Percentiles rank a stretch among this genome's conserved stretches.
phyloP scores from a whole-genome alignment of 2,329 filamentous ascomycete species.

The Ceratocystis ficicola region DNA sequence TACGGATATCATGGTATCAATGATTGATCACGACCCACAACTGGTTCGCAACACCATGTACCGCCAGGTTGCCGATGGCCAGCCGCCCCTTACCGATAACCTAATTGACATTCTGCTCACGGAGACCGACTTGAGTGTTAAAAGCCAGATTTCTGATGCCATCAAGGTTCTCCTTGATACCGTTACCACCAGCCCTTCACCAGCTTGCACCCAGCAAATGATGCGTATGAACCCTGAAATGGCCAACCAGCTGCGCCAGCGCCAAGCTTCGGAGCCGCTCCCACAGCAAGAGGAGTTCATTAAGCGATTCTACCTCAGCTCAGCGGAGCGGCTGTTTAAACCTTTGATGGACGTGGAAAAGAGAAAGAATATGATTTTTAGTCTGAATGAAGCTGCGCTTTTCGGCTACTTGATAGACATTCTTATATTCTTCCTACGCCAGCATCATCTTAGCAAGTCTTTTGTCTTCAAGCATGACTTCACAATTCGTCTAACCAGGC shows the following conservation, averaged over 20 bases:
- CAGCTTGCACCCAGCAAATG: conserved; percentile 27
- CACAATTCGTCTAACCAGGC: conserved; percentile 64
- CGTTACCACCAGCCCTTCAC: conserved; percentile 27
- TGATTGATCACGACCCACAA: conserved; percentile 90
- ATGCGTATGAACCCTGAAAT: conserved; percentile 26
- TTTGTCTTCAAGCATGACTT: conserved; percentile 75
- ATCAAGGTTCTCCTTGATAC: conserved; percentile 85
- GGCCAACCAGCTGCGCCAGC: conserved; percentile 32
- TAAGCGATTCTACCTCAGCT: conserved; percentile 77
- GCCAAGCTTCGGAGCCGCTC: conserved; percentile 39
- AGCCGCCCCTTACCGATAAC: conserved; percentile 76
- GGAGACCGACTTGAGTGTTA: conserved; percentile 86
- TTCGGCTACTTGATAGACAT: conserved; percentile 88
- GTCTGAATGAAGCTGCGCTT: conserved; percentile 74
- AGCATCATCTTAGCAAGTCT: conserved; percentile 78
- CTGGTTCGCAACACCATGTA: conserved; percentile 92
- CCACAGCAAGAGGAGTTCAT: conserved; percentile 78
- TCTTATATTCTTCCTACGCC: conserved; percentile 82
- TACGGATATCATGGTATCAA: conserved; percentile 81
- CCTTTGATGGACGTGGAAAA: conserved; percentile 71
- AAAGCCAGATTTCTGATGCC: conserved; percentile 88
- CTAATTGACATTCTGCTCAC: conserved; percentile 83
- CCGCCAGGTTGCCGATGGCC: conserved; percentile 77
- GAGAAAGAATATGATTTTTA: conserved; percentile 56
- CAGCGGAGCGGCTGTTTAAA: conserved; percentile 72